Base-by-base conservation (phyloP, 1,284 basidiomycete genomes). In the Cyathus olla region DNA sequence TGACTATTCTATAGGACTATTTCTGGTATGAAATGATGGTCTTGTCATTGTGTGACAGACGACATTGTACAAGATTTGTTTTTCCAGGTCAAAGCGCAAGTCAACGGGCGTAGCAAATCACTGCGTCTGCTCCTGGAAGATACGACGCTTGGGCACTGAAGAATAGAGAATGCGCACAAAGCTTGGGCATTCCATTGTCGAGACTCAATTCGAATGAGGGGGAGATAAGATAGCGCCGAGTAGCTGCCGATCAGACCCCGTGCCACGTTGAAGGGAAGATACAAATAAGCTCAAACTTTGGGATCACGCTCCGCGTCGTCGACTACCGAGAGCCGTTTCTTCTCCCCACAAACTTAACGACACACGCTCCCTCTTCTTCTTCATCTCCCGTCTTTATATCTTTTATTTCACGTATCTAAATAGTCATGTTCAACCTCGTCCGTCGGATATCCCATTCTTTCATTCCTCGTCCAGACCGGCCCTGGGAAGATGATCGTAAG, bases 401-500 rank as follows among this genome's bases (percentile, higher is more conserved):
- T 35, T 35, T 35, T 35, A 13, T 13, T 35, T 35, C 31, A 35
- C 31, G 13, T 35, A 35, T 35, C 31, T 35, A 35, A 50, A 31
- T 35, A n/a, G 11, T 47, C 28, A 92, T 93, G 91, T 91, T 90
- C 77, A 84, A 85, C 64, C 81, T 93, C 65, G 79, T 93, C 65
- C 84, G 91, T 63, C 87, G 90, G 44, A 88, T 93, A 57, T 92
- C 91, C 0, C 83, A 85, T 66, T 88, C 88, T n/a, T 82, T 92
- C 35, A 86, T 91, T 68, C 88, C 88, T 29, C 85, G 90, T 57
- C 84, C 88, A 29, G 91, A 93, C 75, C 82, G 89, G 60, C 89
- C 90, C 49, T 92, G 90, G 90, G 83, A 84, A 64, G 90, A 92
- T 62, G 90, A 93, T 73, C 89, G 91, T 92, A 67, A 80, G 88